Evolutionary conservation across 163 green algal species (phyloP), one percentile per base, ranked within the genome.

Genomic region (Coccomyxa subellipsoidea): DNA sequence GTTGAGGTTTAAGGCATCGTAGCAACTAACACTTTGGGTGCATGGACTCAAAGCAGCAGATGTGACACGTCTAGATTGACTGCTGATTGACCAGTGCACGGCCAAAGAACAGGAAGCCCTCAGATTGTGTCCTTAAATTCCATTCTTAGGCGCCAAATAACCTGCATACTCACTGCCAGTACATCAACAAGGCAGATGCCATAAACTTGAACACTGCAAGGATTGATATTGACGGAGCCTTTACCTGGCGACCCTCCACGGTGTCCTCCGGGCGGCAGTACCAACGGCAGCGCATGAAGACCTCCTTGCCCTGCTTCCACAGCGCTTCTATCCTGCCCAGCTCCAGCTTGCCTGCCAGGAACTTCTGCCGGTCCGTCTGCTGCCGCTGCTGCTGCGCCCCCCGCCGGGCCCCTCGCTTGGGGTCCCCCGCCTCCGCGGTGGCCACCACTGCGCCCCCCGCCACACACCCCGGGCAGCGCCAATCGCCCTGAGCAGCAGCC

Each of bases 191-290:
- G n/a, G n/a, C n/a, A n/a, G n/a, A n/a, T n/a, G n/a, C n/a, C n/a
- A n/a, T n/a, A n/a, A n/a, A n/a, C n/a, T n/a, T n/a, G n/a, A n/a
- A n/a, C n/a, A n/a, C n/a, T n/a, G n/a, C n/a, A n/a, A n/a, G n/a
- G n/a, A n/a, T n/a, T n/a, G n/a, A n/a, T n/a, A n/a, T n/a, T n/a
- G n/a, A n/a, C n/a, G 21, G 27, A 38, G 1, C 15, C 47, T 18
- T 34, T 54, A 92, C 91, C 90, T 92, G 87, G 25, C 95, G 87
- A 9, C 96, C 95, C 15, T 87, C 78, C 88, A 96, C 88, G 4
- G 95, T 98, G 10, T 97, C 89, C 88, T 98, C 92, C 0, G 96
- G 89, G 27, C 90, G 15, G 76, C 90, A 92, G 88, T 94, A 98
- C 88, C 86, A 91, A 47, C 84, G 85, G 36, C 76, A 78, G n/a